Evolutionary conservation across 345 rosid species (phyloP), one percentile per base, ranked within the genome.

Genomic region (Melaleuca quinquenervia): DNA sequence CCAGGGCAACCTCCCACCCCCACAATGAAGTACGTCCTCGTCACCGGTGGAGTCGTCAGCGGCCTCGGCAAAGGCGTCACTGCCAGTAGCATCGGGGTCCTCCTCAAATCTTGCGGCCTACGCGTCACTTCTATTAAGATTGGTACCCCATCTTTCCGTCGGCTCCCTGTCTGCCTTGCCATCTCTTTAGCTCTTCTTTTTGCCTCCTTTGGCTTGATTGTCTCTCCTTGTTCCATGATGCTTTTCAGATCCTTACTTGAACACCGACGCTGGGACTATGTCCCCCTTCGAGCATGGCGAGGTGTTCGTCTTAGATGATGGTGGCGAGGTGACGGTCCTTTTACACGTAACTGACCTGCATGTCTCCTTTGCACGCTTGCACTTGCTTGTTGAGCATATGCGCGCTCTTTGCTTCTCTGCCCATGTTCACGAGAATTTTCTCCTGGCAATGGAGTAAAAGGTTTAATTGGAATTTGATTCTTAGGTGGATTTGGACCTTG

Each of bases 401-500:
- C 26, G 48, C 48, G 24, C 20, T 5, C n/a, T 48, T 83, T 75
- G 26, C 74, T 87, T 84, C 22, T 84, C 80, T 36, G 80, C 48
- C 48, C 26, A 9, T 70, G 48, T 70, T 70, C 48, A 18, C 48
- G 44, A 36, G 80, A 18, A 70, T 70, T 70, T 70, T 70, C 26
- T 36, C 80, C 48, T 29, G 45, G 76, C 45, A 64, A 41, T 2
- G 45, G 76, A 64, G 76, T 32, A 32, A 64, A 32, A 64, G 76
- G 45, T 70, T 21, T 48, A 5, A 5, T 55, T 21, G 27, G 16
- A 82, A 50, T 83, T 62, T 24, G 78, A 32, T 70, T 70, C 80
- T 89, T 88, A 97, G 99, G 99, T 95, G 91, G 99, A 97, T 89
- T 92, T 97, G 88, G 99, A 97, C 92, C 99, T 97, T 55, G 99